Evolutionary conservation across 2,329 filamentous ascomycete species (phyloP), one percentile per base, ranked within the genome.

Genomic region (Pseudopyrenochaeta lycopersici): DNA sequence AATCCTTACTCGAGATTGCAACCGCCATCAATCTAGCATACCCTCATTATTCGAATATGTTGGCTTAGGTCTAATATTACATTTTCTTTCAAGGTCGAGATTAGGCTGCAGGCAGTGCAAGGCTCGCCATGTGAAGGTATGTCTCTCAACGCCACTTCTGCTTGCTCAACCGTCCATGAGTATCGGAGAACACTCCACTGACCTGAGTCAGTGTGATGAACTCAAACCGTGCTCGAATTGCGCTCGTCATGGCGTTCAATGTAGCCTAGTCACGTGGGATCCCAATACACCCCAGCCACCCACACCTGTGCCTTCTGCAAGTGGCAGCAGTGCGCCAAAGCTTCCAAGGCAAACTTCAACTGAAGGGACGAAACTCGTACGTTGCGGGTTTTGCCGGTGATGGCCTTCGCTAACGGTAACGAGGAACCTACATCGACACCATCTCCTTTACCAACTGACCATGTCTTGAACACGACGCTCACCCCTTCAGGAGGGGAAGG

Each of bases 171-270:
- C 20, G n/a, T 41, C 9, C 23, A 41, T 21, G 14, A 30, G 4
- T 20, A 10, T 5, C 18, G 3, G 14, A n/a, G 21, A 6, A 23
- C 23, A 23, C 35, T 27, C 40, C 49, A 41, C 58, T 68, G 50
- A 68, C 40, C 17, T 46, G 41, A 39, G 52, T 17, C 52, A 76
- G 74, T 76, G 74, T 58, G 73, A 76, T 50, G 74, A 76, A 59
- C 65, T 66, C 29, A 74, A 70, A 49, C 74, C 74, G 10, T 76
- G 74, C 49, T 72, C 70, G 17, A 74, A 70, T 54, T 76, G 74
- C 58, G 62, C 70, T 38, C 66, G 73, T 47, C 74, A 76, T 60
- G 66, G 70, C 31, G 73, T 76, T 12, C 59, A 64, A 44, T 76
- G 74, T 56, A 75, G 71, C 54, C 64, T 76, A 5, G 49, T 72